A percentile compares a stretch with the other conserved stretches of the same genome.
Conservation (phyloP, 345 rosid genomes). For the Hibiscus mutabilis region DNA sequence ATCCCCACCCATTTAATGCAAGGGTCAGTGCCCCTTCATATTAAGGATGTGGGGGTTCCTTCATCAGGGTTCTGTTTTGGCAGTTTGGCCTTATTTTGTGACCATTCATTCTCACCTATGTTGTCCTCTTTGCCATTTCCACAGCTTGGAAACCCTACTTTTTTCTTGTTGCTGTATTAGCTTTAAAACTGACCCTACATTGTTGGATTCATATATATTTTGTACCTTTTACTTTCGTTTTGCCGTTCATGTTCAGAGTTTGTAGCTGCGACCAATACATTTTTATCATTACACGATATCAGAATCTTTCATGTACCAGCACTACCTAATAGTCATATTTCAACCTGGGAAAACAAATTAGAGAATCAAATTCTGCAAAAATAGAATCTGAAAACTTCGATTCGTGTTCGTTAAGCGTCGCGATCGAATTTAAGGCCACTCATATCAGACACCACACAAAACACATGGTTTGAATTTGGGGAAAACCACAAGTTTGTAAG, state of each 20-base stretch:
- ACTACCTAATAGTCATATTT: slow-evolving; percentile 16
- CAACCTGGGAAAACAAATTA: background rate
- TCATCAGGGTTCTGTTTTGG: slow-evolving; percentile 2
- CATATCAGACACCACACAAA: slow-evolving; percentile 3
- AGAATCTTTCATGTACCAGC: slow-evolving; percentile 17
- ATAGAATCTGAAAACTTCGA: background rate
- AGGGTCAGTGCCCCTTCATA: background rate
- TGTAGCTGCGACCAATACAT: background rate
- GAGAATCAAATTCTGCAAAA: slow-evolving; percentile 19
- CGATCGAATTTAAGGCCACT: background rate
- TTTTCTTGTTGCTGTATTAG: background rate
- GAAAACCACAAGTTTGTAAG: slow-evolving; percentile 14
- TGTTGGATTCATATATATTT: too few relatives aligned
- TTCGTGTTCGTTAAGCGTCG: slow-evolving; percentile 16
- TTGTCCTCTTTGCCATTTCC: slow-evolving; percentile 5
- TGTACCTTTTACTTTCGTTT: too few relatives aligned
- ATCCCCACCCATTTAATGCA: slow-evolving; percentile 21
- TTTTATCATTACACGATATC: background rate
- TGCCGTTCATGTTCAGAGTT: too few relatives aligned
- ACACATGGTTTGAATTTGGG: slow-evolving; percentile 7
- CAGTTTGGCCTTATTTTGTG: slow-evolving; percentile 12
- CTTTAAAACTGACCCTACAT: background rate
- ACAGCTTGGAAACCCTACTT: background rate
- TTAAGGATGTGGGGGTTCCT: background rate
- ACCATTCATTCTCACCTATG: slow-evolving; percentile 11